These are phyloP conservation scores for Cordyceps tenuipes DNA, from an alignment of 2,329 filamentous ascomycete species.

Conservation along the genomic window DNA sequence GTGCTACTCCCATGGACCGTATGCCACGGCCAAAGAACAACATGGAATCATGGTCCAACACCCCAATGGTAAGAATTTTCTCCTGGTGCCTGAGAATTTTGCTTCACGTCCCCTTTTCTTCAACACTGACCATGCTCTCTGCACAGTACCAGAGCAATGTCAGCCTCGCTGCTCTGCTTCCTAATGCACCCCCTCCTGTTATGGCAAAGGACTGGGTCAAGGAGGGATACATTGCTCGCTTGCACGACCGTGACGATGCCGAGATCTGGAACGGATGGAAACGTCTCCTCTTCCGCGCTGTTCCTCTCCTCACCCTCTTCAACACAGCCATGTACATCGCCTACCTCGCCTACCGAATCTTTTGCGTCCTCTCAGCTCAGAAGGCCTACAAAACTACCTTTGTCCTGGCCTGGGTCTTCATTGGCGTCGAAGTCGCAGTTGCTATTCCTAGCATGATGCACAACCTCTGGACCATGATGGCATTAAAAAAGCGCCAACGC, in stretches of 20 bases:
- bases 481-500: constrained; percentile 44
- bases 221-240: constrained; percentile 26
- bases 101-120: background rate
- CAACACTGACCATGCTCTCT: constrained; percentile 1
- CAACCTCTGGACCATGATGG: constrained; percentile 49
- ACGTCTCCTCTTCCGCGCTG: constrained; percentile 29
- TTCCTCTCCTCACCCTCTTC: constrained; percentile 31
- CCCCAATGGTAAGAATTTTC: constrained; percentile 18
- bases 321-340: constrained; percentile 34
- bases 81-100: background rate
- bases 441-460: constrained; percentile 48
- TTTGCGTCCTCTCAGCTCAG: constrained; percentile 45
- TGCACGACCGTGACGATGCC: constrained; percentile 34
- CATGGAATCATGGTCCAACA: constrained; percentile 19
- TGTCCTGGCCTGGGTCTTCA: constrained; percentile 48
- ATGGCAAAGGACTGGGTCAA: constrained; percentile 26
- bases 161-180: constrained; percentile 32
- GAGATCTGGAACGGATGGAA: constrained; percentile 39
- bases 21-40: constrained; percentile 15
- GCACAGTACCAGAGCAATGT: constrained; percentile 34
- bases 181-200: constrained; percentile 21
- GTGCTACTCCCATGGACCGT: constrained; percentile 19
- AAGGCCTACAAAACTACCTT: constrained; percentile 31
- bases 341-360: constrained; percentile 44
- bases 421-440: constrained; percentile 44